Base-by-base conservation (phyloP, 2,329 filamentous ascomycete genomes). In the Aspergillus oerlinghausenensis region DNA sequence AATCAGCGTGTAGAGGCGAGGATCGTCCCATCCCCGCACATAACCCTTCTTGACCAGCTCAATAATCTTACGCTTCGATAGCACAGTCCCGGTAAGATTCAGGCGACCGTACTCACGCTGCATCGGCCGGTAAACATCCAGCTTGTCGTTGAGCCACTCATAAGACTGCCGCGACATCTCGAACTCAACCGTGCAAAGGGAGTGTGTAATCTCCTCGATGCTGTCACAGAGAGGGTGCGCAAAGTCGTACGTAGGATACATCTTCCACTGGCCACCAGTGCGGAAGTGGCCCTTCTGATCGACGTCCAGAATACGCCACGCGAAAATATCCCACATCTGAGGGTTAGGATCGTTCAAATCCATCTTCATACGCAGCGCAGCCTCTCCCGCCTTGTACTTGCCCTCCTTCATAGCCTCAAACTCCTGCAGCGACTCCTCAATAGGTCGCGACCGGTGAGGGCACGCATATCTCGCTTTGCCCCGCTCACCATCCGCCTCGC, bases 261-360 rank as follows among this genome's bases (percentile, higher is more conserved):
- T 96, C 73, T 86, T 88, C 92, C 92, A 97, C 69, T 88, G 86
- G 62, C 84, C 79, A 29, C 89, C 90, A 0, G 92, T 96, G 38
- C 90, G 84, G 73, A 79, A 65, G 60, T 70, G 70, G 51, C 63
- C 59, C 64, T 69, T 68, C 55, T 67, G 58, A 47, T 80, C 80
- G 45, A 47, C 43, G 6, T 89, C 86, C 67, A 91, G 82, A 55
- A 97, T 87, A 59, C 93, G 86, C 75, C 96, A 97, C 17, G 93
- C 93, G 1, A 90, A 89, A 54, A 96, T 77, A 79, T 97, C 93
- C 93, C 93, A 97, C 89, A 96, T 92, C 75, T 96, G 90, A 6
- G 92, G 92, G 72, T 97, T 97, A 29, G 88, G 87, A 65, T 88
- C 87, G 51, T 84, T 84, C n/a, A 87, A 66, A 62, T 91, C 84